Evolutionary conservation across 306 rosid genomes (phyloP).

Genomic region (Phaseolus lunatus): DNA sequence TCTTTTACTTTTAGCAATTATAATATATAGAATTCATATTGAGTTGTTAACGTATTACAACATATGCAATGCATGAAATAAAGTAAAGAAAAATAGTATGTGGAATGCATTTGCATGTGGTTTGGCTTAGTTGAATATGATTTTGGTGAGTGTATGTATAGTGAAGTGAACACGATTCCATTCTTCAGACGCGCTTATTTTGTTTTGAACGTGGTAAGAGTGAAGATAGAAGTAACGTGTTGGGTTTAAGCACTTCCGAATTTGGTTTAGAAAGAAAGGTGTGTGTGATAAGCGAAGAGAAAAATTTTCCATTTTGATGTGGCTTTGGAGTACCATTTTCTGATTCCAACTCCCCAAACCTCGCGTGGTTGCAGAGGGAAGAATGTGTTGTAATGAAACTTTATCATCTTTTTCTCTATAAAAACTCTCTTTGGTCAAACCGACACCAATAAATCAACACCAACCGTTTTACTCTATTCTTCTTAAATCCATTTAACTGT

Average conservation of each 20-base stretch:
- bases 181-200: not conserved
- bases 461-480: conserved; percentile 2
- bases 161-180: not conserved
- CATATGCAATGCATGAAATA: not conserved
- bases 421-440: conserved; percentile 30
- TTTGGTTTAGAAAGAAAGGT: conserved; percentile 27
- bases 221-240: not conserved
- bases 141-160: not conserved
- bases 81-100: not conserved
- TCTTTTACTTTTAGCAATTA: too few species aligned
- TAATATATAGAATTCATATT: too few species aligned
- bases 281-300: not conserved
- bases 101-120: not conserved
- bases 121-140: not conserved
- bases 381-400: not conserved
- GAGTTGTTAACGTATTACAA: too few species aligned
- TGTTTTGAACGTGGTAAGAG: not conserved
- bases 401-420: conserved; percentile 6
- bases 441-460: conserved; percentile 14
- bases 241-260: not conserved
- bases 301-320: not conserved
- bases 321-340: not conserved
- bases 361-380: not conserved
- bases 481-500: conserved; percentile 9
- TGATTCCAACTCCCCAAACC: not conserved